A percentile compares a stretch with the other conserved stretches of the same genome.
These are phyloP conservation scores for Russula foetens DNA, from an alignment of 768 basidiomycete genomes.

Conservation along the genomic window DNA sequence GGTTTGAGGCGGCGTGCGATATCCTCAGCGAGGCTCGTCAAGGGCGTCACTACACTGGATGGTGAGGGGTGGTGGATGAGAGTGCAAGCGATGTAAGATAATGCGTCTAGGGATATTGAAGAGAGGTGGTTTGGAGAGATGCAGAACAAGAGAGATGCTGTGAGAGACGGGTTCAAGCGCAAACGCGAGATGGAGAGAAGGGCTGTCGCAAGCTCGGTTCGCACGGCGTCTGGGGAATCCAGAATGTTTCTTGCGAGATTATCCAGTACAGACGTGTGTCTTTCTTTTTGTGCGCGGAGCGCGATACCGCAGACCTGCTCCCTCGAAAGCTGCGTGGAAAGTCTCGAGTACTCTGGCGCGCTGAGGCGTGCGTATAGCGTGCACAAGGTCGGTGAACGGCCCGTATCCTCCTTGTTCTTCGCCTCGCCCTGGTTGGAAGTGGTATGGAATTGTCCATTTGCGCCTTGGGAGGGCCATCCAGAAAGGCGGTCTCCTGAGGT, in stretches of 20 bases:
- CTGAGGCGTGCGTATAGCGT: not conserved
- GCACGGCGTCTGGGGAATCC: slow-evolving; percentile 21
- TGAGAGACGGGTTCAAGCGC: not conserved
- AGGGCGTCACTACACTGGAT: not conserved
- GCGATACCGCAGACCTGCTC: slow-evolving; percentile 27
- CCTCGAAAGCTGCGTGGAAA: slow-evolving; percentile 15
- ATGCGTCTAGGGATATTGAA: slow-evolving; percentile 23
- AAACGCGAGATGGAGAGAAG: slow-evolving; percentile 7
- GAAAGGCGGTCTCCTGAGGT: not conserved
- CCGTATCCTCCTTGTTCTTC: not conserved
- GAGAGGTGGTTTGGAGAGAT: slow-evolving; percentile 24
- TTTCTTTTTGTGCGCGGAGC: slow-evolving; percentile 25
- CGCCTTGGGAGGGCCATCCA: not conserved
- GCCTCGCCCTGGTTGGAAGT: not conserved
- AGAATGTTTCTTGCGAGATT: slow-evolving; percentile 35
- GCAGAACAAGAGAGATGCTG: not conserved
- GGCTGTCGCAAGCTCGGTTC: not conserved
- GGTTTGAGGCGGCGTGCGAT: slow-evolving; percentile 4
- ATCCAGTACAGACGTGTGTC: slow-evolving; percentile 31
- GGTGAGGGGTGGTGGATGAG: slow-evolving; percentile 34
- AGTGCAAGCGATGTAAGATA: slow-evolving; percentile 26
- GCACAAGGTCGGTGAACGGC: not conserved
- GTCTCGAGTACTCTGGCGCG: not conserved
- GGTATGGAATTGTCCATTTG: not conserved
- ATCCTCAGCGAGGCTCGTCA: not conserved